These are phyloP conservation scores for Exophiala viscosa DNA, from an alignment of 2,329 filamentous ascomycete species.

Conservation along the genomic window DNA sequence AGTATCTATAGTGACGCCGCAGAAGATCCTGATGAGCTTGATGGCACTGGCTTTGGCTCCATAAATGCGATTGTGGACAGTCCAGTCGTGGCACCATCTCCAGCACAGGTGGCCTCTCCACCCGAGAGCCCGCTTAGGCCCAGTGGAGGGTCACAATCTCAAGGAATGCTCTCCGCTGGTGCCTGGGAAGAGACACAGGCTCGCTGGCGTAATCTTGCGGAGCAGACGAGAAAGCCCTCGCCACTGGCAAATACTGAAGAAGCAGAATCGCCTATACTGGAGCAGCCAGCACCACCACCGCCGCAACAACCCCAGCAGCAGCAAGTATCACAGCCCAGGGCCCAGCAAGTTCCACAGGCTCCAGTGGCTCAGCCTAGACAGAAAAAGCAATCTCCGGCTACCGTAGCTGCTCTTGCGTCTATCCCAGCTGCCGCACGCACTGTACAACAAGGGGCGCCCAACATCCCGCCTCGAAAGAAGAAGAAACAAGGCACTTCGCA, in stretches of 20 bases:
- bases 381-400: constrained; percentile 22
- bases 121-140: constrained; percentile 23
- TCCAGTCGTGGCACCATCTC: constrained; percentile 21
- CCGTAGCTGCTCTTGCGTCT: constrained; percentile 18
- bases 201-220: constrained; percentile 30
- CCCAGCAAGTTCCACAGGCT: background rate
- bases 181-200: constrained; percentile 32
- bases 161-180: background rate
- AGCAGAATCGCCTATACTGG: background rate
- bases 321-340: background rate
- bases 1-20: constrained; percentile 46
- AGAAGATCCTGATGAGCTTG: constrained; percentile 32
- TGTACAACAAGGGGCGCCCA: constrained; percentile 4
- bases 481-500: constrained; percentile 6
- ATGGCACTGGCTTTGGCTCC: constrained; percentile 46
- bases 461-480: constrained; percentile 8
- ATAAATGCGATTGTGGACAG: constrained; percentile 49
- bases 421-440: constrained; percentile 7
- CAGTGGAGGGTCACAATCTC: constrained; percentile 1
- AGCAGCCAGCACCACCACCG: background rate
- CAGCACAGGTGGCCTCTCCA: constrained; percentile 7
- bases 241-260: background rate
- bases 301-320: background rate
- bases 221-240: constrained; percentile 16
- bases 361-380: constrained; percentile 7